Evolutionary conservation across 805 yeast genomes (phyloP).

Genomic region (Saccharomycopsis fermentans): DNA sequence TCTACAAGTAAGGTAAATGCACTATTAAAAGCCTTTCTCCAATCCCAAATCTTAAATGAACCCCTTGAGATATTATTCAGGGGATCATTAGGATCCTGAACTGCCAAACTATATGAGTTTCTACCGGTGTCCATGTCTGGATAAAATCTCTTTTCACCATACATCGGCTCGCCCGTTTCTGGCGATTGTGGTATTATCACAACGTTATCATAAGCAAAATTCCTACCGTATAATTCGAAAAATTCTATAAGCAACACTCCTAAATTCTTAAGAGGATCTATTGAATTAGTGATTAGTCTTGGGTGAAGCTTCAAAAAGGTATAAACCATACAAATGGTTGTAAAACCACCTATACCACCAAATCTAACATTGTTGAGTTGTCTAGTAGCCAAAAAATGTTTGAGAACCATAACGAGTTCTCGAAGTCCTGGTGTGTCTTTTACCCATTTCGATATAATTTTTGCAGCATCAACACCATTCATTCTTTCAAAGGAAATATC

Average conservation of each 20-base stretch:
- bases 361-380: conserved; percentile 76
- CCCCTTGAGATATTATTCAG: conserved; percentile 80
- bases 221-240: conserved; percentile 83
- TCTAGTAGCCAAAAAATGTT: conserved; percentile 75
- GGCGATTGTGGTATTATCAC: conserved; percentile 50
- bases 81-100: conserved; percentile 83
- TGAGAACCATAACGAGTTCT: conserved; percentile 70
- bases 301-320: conserved; percentile 78
- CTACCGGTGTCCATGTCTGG: conserved; percentile 41
- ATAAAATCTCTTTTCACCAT: conserved; percentile 47
- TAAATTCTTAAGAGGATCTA: conserved; percentile 60
- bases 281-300: conserved; percentile 52
- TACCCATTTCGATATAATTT: conserved; percentile 66
- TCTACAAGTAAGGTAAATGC: conserved; percentile 71
- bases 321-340: conserved; percentile 79
- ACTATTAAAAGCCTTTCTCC: conserved; percentile 80
- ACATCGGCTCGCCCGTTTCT: conserved; percentile 43
- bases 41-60: conserved; percentile 66
- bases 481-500: conserved; percentile 85
- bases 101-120: conserved; percentile 54
- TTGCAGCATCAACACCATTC: conserved; percentile 78
- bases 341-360: conserved; percentile 93
- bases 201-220: conserved; percentile 75
- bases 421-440: conserved; percentile 65
- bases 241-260: conserved; percentile 86